A percentile compares a stretch with the other conserved stretches of the same genome.
These are phyloP conservation scores for Ophiostoma perfectum DNA, from an alignment of 2,329 filamentous ascomycete species.

Conservation along the genomic window DNA sequence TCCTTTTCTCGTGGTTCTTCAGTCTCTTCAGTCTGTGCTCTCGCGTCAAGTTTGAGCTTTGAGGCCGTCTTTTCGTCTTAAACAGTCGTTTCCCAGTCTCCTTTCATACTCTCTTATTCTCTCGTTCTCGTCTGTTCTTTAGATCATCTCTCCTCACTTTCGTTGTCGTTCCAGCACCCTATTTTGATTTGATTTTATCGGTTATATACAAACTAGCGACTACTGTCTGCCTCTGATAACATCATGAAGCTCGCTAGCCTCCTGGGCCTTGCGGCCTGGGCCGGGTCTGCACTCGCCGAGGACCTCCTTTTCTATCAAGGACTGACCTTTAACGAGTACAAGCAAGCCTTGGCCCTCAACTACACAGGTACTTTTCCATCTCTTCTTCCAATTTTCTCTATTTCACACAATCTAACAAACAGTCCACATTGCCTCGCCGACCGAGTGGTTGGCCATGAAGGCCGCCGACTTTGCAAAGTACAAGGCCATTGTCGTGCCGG, in stretches of 20 bases:
- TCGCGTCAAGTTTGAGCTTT: background rate
- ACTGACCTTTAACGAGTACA: constrained; percentile 29
- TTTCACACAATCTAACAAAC: background rate
- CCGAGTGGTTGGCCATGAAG: constrained; percentile 28
- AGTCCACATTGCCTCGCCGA: constrained; percentile 24
- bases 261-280: constrained; percentile 17
- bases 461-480: constrained; percentile 41
- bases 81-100: background rate
- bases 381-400: background rate
- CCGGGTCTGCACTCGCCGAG: constrained; percentile 23
- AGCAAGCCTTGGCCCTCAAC: constrained; percentile 24
- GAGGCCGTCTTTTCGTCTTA: background rate
- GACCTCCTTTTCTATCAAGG: constrained; percentile 29
- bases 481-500: constrained; percentile 42
- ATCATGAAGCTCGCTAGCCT: constrained; percentile 14
- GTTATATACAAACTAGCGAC: too few species aligned
- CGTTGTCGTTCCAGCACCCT: background rate
- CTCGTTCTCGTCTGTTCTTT: too few species aligned
- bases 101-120: background rate
- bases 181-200: too few species aligned
- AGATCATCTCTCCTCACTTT: background rate
- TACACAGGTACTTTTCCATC: constrained; percentile 24
- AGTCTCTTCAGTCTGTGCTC: background rate
- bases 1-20: constrained; percentile 2
- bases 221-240: background rate